Base-by-base conservation (phyloP, 257 asterid species). In the Echites panduratus region DNA sequence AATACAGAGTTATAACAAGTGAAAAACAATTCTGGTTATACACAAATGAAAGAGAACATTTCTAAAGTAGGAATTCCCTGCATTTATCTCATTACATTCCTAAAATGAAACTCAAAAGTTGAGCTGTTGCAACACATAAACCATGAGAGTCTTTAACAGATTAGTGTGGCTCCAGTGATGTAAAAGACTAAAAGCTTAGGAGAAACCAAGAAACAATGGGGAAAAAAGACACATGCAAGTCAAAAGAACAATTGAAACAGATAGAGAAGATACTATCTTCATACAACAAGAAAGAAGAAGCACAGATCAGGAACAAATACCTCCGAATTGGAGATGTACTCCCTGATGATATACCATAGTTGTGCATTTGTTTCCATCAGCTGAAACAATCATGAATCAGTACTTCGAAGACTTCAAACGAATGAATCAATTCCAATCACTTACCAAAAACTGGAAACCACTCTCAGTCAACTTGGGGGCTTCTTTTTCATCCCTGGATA, bases 341-440 rank as follows among this genome's bases (percentile, higher is more conserved):
- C 99, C 86, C 99, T 87, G 82, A 95, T 88, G 77, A 95, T 95
- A 87, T 90, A 95, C 98, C 99, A 95, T 80, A 95, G 93, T 77
- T 95, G 99, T 35, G 97, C 99, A 85, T 90, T 95, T 41, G 96
- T 95, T 45, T 95, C 99, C 99, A 95, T 90, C 84, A 94, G 86
- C 98, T 94, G 96, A 75, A 53, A 82, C 69, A 80, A 47, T 53
- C 76, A 80, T 68, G 68, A 45, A 75, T 87, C 73, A 89, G 80
- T 77, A 75, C 75, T 74, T 80, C 48, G 26, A 57, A 22, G 74
- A 85, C 78, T 64, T n/a, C 20, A 62, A 56, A 59, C 70, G 47
- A 61, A n/a, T n/a, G 73, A 68, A 71, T 61, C 67, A 77, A 62
- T 48, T 35, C 77, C 40, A 75, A 73, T 76, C 81, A 72, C 91